Evolutionary conservation across 257 asterid species (phyloP), one percentile per base, ranked within the genome.

Genomic region (Ligustrum vulgare): DNA sequence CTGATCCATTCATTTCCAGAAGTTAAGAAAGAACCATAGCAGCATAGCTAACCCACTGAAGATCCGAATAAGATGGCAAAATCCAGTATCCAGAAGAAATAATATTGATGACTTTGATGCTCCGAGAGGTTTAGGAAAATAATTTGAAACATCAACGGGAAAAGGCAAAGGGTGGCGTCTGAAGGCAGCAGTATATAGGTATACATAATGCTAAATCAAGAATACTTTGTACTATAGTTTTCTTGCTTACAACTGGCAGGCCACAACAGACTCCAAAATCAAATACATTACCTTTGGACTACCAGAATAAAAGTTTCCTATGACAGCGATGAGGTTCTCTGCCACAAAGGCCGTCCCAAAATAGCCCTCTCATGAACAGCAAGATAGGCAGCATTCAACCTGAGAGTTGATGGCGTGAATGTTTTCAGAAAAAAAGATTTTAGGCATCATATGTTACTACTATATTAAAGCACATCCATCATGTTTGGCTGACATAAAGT

Each of bases 331-430:
- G 92, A 86, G 39, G 94, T 87, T 85, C 82, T 93, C 92, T 80
- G 95, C 98, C 98, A 93, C 91, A 91, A 77, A 6, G 97, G 89
- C 85, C 96, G 83, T 80, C 97, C 98, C 86, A 90, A 74, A 81
- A 93, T 91, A 43, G 95, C 88, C 67, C 90, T 84, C 80, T 90
- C 92, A 78, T 93, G 98, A 75, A 90, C 91, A 77, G 89, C 80
- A 80, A 91, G 91, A 86, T 93, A 93, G 9, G 91, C 90, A 49
- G 89, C 94, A 81, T 93, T 93, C 82, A 91, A 86, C 91, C 98
- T 93, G 54, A 1, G 6, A 36, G 67, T 60, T 60, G 64, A 2
- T 8, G 33, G 67, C 8, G 67, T 11, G 33, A 76, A 35, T 8
- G 45, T 49, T 66, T 58, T 77, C 71, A 71, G 51, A 11, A 33